These are phyloP conservation scores for Colletotrichum sansevieriae DNA, from an alignment of 2,329 filamentous ascomycete genomes.

Conservation along the genomic window DNA sequence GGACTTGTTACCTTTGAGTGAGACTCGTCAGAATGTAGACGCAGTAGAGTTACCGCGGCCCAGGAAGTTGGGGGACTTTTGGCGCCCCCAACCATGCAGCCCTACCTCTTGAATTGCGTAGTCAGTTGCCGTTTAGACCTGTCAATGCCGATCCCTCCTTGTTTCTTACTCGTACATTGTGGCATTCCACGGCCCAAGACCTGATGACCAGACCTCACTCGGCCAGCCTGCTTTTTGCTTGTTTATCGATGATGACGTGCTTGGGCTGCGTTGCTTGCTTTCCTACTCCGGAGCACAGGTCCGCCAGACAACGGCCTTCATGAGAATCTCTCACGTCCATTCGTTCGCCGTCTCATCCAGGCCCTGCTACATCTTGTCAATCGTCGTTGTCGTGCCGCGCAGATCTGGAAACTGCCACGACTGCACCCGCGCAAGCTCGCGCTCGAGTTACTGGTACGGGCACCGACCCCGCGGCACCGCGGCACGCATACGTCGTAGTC, in stretches of 20 bases:
- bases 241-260: conserved; percentile 5
- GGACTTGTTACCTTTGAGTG: background rate
- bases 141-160: background rate
- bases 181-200: background rate
- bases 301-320: background rate
- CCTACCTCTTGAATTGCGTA: conserved; percentile 14
- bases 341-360: background rate
- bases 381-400: conserved; percentile 1
- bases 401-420: conserved; percentile 8
- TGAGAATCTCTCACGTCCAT: background rate
- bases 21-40: background rate
- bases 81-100: conserved; percentile 15
- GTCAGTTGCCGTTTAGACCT: background rate
- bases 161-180: background rate
- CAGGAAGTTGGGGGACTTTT: conserved; percentile 10
- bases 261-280: background rate
- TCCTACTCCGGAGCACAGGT: conserved; percentile 4
- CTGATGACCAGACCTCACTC: background rate
- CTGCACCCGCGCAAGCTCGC: background rate
- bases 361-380: background rate
- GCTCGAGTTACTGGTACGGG: background rate
- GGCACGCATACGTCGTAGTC: conserved; percentile 8
- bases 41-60: background rate
- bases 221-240: background rate
- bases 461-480: background rate